phyloP scores from a whole-genome alignment of 371 early-diverging fungal genomes.

The Mucor piriformis region DNA sequence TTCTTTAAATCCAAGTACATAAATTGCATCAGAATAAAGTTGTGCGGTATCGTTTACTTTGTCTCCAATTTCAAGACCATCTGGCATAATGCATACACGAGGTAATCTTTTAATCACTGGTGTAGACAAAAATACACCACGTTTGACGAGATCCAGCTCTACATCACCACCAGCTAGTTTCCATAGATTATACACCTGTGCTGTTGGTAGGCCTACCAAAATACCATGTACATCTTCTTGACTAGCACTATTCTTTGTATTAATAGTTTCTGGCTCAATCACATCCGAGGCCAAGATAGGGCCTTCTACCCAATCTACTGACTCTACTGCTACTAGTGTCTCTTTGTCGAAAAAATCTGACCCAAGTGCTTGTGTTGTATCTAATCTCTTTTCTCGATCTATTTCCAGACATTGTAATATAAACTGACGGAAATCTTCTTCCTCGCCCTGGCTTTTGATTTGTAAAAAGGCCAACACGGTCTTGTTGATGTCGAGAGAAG shows the following conservation, averaged over 20 bases:
- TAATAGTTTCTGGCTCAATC: conserved; percentile 34
- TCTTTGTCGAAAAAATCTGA: conserved; percentile 20
- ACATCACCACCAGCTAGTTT: conserved; percentile 71
- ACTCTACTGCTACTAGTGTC: neutral
- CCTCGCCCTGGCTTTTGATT: conserved; percentile 9
- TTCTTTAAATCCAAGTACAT: conserved; percentile 58
- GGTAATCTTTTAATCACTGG: conserved; percentile 68
- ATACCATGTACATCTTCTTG: conserved; percentile 26
- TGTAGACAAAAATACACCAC: conserved; percentile 57
- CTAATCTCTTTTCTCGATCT: conserved; percentile 15
- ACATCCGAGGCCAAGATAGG: conserved; percentile 44
- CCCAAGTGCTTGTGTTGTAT: conserved; percentile 21
- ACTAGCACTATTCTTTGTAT: conserved; percentile 11
- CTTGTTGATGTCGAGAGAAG: conserved; percentile 43
- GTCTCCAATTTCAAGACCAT: conserved; percentile 51
- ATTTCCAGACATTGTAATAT: conserved; percentile 32
- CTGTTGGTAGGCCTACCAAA: conserved; percentile 43
- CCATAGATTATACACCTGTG: conserved; percentile 66
- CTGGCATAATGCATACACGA: conserved; percentile 45
- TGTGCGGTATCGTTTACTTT: conserved; percentile 49
- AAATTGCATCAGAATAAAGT: conserved; percentile 57
- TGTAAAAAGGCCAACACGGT: conserved; percentile 38
- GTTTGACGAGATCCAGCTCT: conserved; percentile 58
- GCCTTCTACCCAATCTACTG: conserved; percentile 33
- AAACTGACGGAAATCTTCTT: conserved; percentile 30